phyloP scores from a whole-genome alignment of 257 asterid species.

The Buddleja alternifolia region DNA sequence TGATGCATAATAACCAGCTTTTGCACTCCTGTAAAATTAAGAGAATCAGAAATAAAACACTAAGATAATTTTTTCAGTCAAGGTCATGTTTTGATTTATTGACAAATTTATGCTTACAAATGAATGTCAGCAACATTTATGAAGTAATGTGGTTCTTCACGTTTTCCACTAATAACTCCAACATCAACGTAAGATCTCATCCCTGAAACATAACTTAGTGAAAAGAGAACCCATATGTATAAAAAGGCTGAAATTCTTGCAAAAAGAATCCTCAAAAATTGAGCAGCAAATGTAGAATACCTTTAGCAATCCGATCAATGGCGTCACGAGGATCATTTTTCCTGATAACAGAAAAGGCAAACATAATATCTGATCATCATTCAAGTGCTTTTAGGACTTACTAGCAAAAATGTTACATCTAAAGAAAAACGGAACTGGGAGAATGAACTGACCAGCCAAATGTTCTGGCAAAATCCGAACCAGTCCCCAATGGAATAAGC shows the following conservation, averaged over 20 bases:
- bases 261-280: slow-evolving; percentile 18
- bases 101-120: slow-evolving; percentile 59
- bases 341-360: slow-evolving; percentile 50
- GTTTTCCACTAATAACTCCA: slow-evolving; percentile 71
- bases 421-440: slow-evolving; percentile 33
- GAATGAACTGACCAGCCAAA: slow-evolving; percentile 72
- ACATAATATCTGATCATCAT: slow-evolving; percentile 10
- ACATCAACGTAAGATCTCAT: slow-evolving; percentile 66
- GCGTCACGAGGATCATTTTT: slow-evolving; percentile 84
- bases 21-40: slow-evolving; percentile 71
- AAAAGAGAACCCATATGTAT: slow-evolving; percentile 23
- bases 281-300: slow-evolving; percentile 39
- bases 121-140: slow-evolving; percentile 88
- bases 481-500: slow-evolving; percentile 95
- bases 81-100: slow-evolving; percentile 17
- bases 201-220: slow-evolving; percentile 52
- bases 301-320: slow-evolving; percentile 78
- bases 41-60: slow-evolving; percentile 14
- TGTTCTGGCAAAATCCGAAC: slow-evolving; percentile 93
- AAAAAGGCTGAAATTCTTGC: slow-evolving; percentile 2
- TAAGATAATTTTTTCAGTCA: slow-evolving; percentile 17
- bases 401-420: neutral
- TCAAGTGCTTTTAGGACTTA: slow-evolving; percentile 24
- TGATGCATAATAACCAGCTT: slow-evolving; percentile 90
- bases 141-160: slow-evolving; percentile 70